Evolutionary conservation across 2,329 filamentous ascomycete species (phyloP).

Genomic region (Clonostachys rosea): DNA sequence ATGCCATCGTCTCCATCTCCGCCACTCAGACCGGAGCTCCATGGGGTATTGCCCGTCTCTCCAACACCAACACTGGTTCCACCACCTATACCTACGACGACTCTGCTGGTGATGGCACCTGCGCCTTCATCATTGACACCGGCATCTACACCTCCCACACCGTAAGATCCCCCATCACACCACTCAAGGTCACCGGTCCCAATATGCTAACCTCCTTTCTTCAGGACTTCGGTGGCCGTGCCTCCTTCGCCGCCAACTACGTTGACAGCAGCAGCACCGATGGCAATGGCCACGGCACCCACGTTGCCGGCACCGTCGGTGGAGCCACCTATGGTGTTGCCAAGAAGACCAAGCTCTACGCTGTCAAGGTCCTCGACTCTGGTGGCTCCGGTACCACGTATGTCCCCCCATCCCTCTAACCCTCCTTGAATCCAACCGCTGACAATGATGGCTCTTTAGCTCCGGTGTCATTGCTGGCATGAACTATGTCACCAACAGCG

Average conservation of each 20-base stretch:
- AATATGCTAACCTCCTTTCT: background rate
- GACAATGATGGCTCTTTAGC: conserved; percentile 15
- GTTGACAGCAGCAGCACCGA: conserved; percentile 15
- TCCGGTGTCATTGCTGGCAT: conserved; percentile 24
- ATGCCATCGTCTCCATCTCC: conserved; percentile 23
- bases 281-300: conserved; percentile 27
- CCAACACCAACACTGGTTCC: conserved; percentile 12
- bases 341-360: conserved; percentile 33
- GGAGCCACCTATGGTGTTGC: conserved; percentile 38
- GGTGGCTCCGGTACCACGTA: conserved; percentile 20
- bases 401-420: conserved; percentile 15
- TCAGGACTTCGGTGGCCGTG: conserved; percentile 26
- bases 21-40: conserved; percentile 24
- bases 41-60: conserved; percentile 25
- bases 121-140: conserved; percentile 33
- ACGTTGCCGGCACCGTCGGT: conserved; percentile 31
- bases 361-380: conserved; percentile 39
- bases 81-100: conserved; percentile 22
- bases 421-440: background rate
- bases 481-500: conserved; percentile 39
- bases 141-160: conserved; percentile 23
- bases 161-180: background rate
- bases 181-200: too few relatives aligned
- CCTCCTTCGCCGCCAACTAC: conserved; percentile 16
- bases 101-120: conserved; percentile 23